Conservation (phyloP, 2,329 filamentous ascomycete genomes). For the Scedosporium minutisporum region DNA sequence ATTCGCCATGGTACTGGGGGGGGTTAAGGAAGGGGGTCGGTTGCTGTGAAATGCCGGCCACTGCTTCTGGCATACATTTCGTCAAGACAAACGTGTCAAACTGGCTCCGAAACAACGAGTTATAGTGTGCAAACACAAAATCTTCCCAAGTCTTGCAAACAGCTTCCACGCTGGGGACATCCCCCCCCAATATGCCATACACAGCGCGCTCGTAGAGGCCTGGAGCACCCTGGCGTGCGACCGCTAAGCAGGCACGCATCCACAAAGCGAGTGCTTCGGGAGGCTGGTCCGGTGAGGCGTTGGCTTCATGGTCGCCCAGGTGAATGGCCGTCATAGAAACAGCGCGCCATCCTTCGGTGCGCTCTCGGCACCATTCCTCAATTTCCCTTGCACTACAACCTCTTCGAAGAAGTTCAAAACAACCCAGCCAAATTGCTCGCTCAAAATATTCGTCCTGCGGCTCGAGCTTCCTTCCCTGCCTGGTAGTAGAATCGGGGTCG, state of each 20-base stretch:
- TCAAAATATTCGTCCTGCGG: conserved; percentile 82
- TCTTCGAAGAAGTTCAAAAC: conserved; percentile 82
- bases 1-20: conserved; percentile 50
- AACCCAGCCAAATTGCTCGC: conserved; percentile 83
- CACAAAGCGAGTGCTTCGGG: conserved; percentile 51
- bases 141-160: conserved; percentile 79
- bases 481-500: conserved; percentile 79
- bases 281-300: conserved; percentile 28
- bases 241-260: conserved; percentile 66
- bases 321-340: conserved; percentile 68
- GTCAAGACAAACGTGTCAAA: conserved; percentile 63
- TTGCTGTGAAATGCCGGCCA: conserved; percentile 40
- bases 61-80: conserved; percentile 41
- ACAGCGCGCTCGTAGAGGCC: conserved; percentile 80
- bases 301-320: conserved; percentile 36
- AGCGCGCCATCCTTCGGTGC: conserved; percentile 83
- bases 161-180: conserved; percentile 65
- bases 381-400: conserved; percentile 68
- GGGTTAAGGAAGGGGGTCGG: conserved; percentile 57
- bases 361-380: conserved; percentile 74
- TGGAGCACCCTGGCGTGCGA: conserved; percentile 58
- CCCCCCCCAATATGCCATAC: conserved; percentile 82
- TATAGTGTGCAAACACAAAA: conserved; percentile 78
- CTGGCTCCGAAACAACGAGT: conserved; percentile 69
- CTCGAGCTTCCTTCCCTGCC: conserved; percentile 69